Evolutionary conservation across 164 flowering plant genomes (phyloP), one percentile per base, ranked within the genome.

Genomic region (Tinospora cordifolia): DNA sequence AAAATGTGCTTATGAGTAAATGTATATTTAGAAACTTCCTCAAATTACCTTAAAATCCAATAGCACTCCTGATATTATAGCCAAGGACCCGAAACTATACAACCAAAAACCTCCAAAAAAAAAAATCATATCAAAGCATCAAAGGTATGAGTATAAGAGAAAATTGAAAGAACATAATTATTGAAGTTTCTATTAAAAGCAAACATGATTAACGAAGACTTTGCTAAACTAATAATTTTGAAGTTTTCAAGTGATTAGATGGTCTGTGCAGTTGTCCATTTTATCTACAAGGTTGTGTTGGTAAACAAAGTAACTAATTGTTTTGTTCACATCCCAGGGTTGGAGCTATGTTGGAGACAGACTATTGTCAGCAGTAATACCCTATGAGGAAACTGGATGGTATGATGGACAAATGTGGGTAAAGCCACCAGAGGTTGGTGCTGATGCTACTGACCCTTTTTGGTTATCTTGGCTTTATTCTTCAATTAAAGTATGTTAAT

Each of bases 351-450:
- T 91, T 62, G 98, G 98, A 30, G 97, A 93, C 70, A 85, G 97
- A 76, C 91, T 93, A 76, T 76, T 93, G 65, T 89, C 98, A 68
- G 98, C 98, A 69, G 98, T 93, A 54, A 78, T 93, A 74, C 94
- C 98, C 63, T 93, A 93, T 66, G 98, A 93, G 83, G 98, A 93
- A 77, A 90, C 79, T 75, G 98, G 98, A 72, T 90, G 97, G 96
- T 93, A 93, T 80, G 98, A 93, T 75, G 98, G 98, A 64, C 97
- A 93, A 80, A 93, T 93, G 98, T 93, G 97, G 97, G 97, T 88
- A 26, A 93, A 93, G 75, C 98, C 97, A 62, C 98, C 98, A 8
- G 96, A 93, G 96, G 96, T 90, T 58, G 79, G 90, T 72, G 30
- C 64, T 65, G 19, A 39, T 54, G 15, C 24, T 22, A 10, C 17